These are phyloP conservation scores for Talaromyces amestolkiae DNA, from an alignment of 2,329 filamentous ascomycete genomes.

Conservation along the genomic window DNA sequence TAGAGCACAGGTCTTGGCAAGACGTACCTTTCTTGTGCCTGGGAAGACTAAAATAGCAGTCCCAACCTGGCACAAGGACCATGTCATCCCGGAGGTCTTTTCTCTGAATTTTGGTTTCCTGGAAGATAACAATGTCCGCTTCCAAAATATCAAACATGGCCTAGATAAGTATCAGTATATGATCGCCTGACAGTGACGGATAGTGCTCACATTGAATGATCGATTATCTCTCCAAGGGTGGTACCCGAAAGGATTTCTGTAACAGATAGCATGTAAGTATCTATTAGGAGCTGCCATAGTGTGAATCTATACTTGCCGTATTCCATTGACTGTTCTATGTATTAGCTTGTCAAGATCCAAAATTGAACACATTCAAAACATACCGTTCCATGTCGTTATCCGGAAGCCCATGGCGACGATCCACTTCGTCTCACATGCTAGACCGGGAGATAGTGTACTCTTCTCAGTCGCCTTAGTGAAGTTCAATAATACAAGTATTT, in stretches of 20 bases:
- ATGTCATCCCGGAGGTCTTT: constrained; percentile 93
- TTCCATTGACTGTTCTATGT: constrained; percentile 66
- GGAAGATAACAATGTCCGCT: constrained; percentile 89
- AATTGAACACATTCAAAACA: constrained; percentile 25
- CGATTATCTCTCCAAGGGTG: constrained; percentile 74
- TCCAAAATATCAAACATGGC: constrained; percentile 93
- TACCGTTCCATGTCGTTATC: constrained; percentile 85
- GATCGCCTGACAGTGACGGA: not conserved
- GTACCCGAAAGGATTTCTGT: constrained; percentile 77
- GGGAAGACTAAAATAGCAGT: constrained; percentile 91
- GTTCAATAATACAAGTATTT: not conserved
- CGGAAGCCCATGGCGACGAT: constrained; percentile 64
- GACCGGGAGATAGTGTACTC: not conserved
- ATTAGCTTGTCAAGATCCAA: not conserved
- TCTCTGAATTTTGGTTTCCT: constrained; percentile 93
- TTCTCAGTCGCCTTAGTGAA: not conserved
- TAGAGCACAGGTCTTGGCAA: not conserved
- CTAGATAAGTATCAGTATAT: constrained; percentile 40
- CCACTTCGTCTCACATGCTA: constrained; percentile 1
- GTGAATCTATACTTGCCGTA: constrained; percentile 54
- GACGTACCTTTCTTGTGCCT: constrained; percentile 81
- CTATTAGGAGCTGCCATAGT: not conserved
- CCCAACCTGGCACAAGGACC: constrained; percentile 92
- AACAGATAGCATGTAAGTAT: not conserved
- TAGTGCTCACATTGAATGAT: constrained; percentile 60